Base-by-base conservation (phyloP, 257 asterid genomes). In the Jacaranda mimosifolia region DNA sequence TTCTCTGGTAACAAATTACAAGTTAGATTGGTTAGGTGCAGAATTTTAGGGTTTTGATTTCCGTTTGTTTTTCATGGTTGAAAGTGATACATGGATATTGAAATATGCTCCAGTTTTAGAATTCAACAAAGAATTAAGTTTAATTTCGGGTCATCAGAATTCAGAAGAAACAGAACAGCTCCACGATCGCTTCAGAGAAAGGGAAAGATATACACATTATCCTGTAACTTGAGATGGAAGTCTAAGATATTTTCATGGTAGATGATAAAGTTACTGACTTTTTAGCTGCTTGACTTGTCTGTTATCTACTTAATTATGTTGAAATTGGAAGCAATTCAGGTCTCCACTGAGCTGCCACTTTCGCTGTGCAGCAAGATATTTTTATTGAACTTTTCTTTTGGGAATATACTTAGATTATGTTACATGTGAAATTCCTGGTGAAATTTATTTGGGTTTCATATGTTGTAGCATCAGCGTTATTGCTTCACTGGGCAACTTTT, bases 1-100 rank as follows among this genome's bases (percentile, higher is more conserved):
- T 26, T 70, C 18, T 45, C 68, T 46, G 70, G 73, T 65, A 9
- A 19, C 36, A 49, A 66, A 21, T 73, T 19, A 65, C 40, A 53
- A 18, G 15, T 40, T 14, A 19, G 35, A 39, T 71, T 64, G 62
- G 21, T 55, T 72, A 36, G 72, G 38, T 73, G 13, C 48, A 39
- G 10, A 43, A n/a, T 11, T 59, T 8, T 7, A 8, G 60, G 60
- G 11, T 36, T 62, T 46, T 14, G 14, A 15, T 66, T 66, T 73
- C 11, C 10, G 15, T 77, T 0, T 39, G 32, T 8, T 63, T 42
- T 71, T 78, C 66, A 17, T 35, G 32, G 36, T 26, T 40, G 63
- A 74, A 26, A 26, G 10, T 55, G 60, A 55, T 51, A 51, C 13
- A 12, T 15, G 26, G 1, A 55, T 1, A 15, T 55, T n/a, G 26